These are phyloP conservation scores for Plectosphaerella plurivora DNA, from an alignment of 2,329 filamentous ascomycete genomes.

Conservation along the genomic window DNA sequence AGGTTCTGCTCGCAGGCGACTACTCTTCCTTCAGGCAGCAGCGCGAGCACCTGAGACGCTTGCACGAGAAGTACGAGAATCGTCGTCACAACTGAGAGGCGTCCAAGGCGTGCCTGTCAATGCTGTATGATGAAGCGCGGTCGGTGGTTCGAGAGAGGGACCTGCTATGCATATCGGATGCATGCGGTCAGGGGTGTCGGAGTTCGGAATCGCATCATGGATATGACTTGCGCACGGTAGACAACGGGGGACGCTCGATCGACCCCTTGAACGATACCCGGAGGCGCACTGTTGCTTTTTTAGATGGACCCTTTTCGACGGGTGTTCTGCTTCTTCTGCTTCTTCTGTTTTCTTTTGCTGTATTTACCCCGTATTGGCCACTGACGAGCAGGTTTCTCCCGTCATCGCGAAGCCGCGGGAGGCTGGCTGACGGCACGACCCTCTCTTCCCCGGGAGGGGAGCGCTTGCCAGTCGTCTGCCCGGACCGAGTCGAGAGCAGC, in stretches of 20 bases:
- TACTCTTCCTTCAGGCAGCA: slow-evolving; percentile 72
- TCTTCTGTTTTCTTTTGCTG: neutral
- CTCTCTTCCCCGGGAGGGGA: too few species aligned
- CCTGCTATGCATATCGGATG: too few species aligned
- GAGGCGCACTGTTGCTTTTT: neutral
- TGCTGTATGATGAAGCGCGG: too few species aligned
- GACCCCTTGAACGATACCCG: neutral
- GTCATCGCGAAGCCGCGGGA: neutral
- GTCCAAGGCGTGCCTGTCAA: too few species aligned
- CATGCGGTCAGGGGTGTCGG: too few species aligned
- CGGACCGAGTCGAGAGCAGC: neutral
- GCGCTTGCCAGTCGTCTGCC: neutral
- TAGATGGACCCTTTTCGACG: neutral
- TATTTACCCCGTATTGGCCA: neutral
- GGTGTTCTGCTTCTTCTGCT: neutral
- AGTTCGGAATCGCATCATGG: neutral
- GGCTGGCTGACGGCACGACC: neutral
- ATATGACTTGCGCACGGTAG: neutral
- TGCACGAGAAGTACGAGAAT: slow-evolving; percentile 39
- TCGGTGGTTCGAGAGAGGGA: too few species aligned
- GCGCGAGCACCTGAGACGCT: slow-evolving; percentile 54
- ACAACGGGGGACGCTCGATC: neutral
- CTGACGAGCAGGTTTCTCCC: slow-evolving; percentile 1
- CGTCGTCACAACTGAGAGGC: slow-evolving; percentile 22
- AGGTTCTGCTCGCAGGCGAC: slow-evolving; percentile 69